Base-by-base conservation (phyloP, 345 rosid species). In the Eucalyptus marginata region DNA sequence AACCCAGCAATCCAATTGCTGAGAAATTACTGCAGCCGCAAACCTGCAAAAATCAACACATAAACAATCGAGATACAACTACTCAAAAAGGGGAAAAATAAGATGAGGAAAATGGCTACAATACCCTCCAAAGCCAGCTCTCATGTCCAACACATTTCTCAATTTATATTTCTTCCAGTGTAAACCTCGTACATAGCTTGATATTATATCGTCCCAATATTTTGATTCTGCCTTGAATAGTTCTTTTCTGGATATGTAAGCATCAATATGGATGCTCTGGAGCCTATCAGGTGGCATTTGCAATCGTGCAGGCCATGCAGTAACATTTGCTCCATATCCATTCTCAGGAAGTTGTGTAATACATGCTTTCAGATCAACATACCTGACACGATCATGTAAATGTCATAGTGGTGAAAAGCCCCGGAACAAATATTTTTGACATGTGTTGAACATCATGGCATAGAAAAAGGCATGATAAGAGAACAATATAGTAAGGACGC, bases 71-170 rank as follows among this genome's bases (percentile, higher is more conserved):
- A 33, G 76, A 49, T 47, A 89, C 50, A 47, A 88, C 90, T 88
- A 49, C 89, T 88, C 87, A 66, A 76, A 76, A 84, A 87, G 83
- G 68, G 52, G 59, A 84, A 86, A 86, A 36, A 52, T 54, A 31
- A 49, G 86, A 33, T 87, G 10, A 17, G 89, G 87, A 84, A 50
- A 87, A 90, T 88, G 86, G 87, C 91, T 51, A 89, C 6, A 9
- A 44, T 95, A 97, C 99, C 99, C 99, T 93, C 99, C 99, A 93
- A 92, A 98, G 93, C 97, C 94, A 87, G 99, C 98, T 93, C 91
- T 97, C 99, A 98, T 97, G 94, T 98, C 99, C 95, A 98, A 46
- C n/a, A 98, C 97, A 91, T 98, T 98, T 96, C 99, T 94, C n/a
- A 97, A 90, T 89, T 92, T 96, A 86, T 94, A 88, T 91, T 95